Evolutionary conservation across 495 filamentous ascomycete genomes (phyloP).

Genomic region (Evansstolkia leycettana): DNA sequence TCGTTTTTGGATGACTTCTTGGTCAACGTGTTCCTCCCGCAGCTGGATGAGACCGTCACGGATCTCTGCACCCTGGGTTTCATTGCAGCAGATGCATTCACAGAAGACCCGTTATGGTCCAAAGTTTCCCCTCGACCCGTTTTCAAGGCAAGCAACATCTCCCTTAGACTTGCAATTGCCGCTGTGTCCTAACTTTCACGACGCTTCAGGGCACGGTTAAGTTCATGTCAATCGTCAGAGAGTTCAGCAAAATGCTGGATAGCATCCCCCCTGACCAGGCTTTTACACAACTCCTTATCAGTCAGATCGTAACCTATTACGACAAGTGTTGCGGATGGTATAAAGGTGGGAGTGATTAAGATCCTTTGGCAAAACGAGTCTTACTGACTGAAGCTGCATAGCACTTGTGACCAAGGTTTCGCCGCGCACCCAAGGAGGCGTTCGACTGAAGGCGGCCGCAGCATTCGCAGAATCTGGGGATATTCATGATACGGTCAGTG

Average conservation of each 20-base stretch:
- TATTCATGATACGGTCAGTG: constrained; percentile 49
- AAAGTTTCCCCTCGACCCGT: constrained; percentile 67
- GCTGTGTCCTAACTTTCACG: constrained; percentile 3
- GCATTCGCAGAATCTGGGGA: constrained; percentile 56
- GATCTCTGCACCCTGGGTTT: constrained; percentile 77
- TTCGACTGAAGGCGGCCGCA: constrained; percentile 59
- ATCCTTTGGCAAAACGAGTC: no score
- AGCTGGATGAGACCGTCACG: constrained; percentile 86
- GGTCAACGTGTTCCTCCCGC: constrained; percentile 94
- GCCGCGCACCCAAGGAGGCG: constrained; percentile 21
- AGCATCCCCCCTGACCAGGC: constrained; percentile 93
- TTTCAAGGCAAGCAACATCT: constrained; percentile 47
- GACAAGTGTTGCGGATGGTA: constrained; percentile 88
- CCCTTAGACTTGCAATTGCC: not conserved
- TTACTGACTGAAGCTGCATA: constrained; percentile 7
- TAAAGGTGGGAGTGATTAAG: constrained; percentile 41
- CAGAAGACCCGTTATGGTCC: constrained; percentile 73
- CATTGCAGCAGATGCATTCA: constrained; percentile 77
- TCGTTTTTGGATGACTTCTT: constrained; percentile 97
- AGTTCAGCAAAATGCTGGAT: constrained; percentile 89
- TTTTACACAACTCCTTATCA: constrained; percentile 82
- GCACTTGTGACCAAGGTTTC: constrained; percentile 33
- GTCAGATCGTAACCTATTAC: constrained; percentile 80
- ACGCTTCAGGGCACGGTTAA: constrained; percentile 57
- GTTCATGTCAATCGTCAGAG: constrained; percentile 75